Evolutionary conservation across 768 basidiomycete species (phyloP), one percentile per base, ranked within the genome.

Genomic region (Exidia glandulosa): DNA sequence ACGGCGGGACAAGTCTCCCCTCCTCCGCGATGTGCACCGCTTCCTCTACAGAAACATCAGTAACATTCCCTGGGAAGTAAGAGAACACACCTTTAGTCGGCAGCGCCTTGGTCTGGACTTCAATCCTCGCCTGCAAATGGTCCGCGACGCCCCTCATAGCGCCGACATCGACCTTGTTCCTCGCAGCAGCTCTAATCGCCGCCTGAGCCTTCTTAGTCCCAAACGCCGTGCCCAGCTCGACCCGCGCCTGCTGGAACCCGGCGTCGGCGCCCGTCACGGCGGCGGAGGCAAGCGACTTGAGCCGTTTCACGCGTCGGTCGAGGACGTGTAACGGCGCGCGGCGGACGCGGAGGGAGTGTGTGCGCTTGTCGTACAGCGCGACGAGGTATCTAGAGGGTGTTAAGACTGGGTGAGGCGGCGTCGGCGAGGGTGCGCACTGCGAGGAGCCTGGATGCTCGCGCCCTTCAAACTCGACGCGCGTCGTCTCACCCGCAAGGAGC

Each of bases 131-230:
- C 79, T 91, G 88, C 62, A 99, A 75, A 71, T 89, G 85, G 60
- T 80, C 81, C 64, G 85, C 85, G 34, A 91, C 90, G 9, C 83
- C 82, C 69, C 89, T 81, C 88, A 96, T 94, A 2, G 92, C 91
- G 60, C 79, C 76, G 23, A 89, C 83, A 73, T 96, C 93, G 36
- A 99, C 85, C 70, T 85, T 85, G 73, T 94, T 95, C 63, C 95
- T 81, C 72, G 94, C 93, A 58, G 81, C 81, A 3, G 92, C 88
- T 57, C 82, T 82, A 67, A 97, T 94, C 31, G 83, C 85, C 10
- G 83, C 82, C 71, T 91, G 88, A 50, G 93, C 91, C 70, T 96
- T 98, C 74, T 93, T 90, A 29, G 94, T 95, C 25, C 95, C 95
- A 64, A 99, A 99, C 1, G 88, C 83, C 70, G 93, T 87, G 33